Conservation (phyloP, 441 rosid genomes). For the Pelargonium citronellum region DNA sequence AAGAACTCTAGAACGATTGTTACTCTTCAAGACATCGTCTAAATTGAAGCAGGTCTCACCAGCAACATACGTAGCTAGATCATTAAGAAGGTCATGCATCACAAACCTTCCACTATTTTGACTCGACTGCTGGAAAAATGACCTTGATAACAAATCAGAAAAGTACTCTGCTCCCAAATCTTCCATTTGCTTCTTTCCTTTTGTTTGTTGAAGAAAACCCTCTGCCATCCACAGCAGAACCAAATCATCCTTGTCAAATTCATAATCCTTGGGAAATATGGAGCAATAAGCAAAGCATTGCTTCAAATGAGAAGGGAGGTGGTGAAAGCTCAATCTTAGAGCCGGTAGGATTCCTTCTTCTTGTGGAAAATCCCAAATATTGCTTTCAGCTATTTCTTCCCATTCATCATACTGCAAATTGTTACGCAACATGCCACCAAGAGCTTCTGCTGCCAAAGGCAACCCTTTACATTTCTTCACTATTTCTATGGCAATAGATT, state of each 20-base stretch:
- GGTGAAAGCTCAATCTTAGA: conserved; percentile 17
- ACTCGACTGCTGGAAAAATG: conserved; percentile 15
- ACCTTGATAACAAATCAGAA: not conserved
- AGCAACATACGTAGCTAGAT: conserved; percentile 9
- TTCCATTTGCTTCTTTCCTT: conserved; percentile 11
- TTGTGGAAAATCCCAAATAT: conserved; percentile 9
- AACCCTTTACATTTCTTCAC: conserved; percentile 17
- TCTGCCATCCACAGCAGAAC: conserved; percentile 19
- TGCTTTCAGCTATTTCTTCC: conserved; percentile 8
- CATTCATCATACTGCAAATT: not conserved
- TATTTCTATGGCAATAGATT: conserved; percentile 14
- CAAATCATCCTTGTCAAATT: not conserved
- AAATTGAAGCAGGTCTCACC: not conserved
- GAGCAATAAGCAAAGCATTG: conserved; percentile 19
- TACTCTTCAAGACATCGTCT: not conserved
- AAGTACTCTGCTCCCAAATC: conserved; percentile 6
- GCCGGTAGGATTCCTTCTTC: conserved; percentile 3
- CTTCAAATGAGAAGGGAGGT: not conserved
- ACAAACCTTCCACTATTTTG: not conserved
- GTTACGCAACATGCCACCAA: conserved; percentile 13
- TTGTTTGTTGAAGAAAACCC: conserved; percentile 2
- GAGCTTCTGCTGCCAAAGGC: conserved; percentile 16
- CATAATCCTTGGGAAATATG: conserved; percentile 13
- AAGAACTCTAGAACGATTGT: not conserved
- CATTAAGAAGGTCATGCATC: conserved; percentile 23